Conservation (phyloP, 2,329 filamentous ascomycete species). For the Colletotrichum tropicicola region DNA sequence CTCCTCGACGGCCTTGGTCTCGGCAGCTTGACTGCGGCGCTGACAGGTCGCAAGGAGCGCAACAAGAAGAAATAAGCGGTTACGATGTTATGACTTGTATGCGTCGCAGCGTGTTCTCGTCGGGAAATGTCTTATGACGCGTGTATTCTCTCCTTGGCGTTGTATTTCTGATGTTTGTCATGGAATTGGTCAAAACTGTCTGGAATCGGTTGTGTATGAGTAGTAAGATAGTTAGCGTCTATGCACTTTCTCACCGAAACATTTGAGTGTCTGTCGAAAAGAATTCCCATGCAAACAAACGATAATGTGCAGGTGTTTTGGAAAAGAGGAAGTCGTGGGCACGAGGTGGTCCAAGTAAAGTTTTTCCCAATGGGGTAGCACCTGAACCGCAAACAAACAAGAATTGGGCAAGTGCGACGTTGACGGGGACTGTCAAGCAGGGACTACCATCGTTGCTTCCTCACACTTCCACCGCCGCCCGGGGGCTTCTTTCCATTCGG, state of each 20-base stretch:
- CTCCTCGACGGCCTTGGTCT: slow-evolving; percentile 79
- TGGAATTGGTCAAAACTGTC: slow-evolving; percentile 4
- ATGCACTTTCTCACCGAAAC: neutral
- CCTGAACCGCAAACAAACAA: slow-evolving; percentile 19
- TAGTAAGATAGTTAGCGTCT: slow-evolving; percentile 6
- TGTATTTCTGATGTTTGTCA: neutral
- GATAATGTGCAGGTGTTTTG: neutral
- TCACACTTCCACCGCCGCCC: neutral
- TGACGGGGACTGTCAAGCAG: slow-evolving; percentile 10
- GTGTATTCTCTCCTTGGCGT: neutral
- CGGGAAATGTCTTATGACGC: neutral
- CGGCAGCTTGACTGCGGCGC: slow-evolving; percentile 50
- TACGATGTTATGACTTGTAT: neutral
- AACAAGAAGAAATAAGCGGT: slow-evolving; percentile 45
- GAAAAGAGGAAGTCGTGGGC: neutral
- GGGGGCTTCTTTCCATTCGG: neutral
- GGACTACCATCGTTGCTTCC: slow-evolving; percentile 8
- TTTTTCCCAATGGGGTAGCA: neutral
- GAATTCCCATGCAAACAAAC: neutral
- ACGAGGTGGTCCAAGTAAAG: neutral
- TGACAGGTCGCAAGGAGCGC: slow-evolving; percentile 49
- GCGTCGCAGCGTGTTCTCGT: too few species aligned
- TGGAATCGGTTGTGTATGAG: slow-evolving; percentile 13
- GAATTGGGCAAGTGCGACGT: slow-evolving; percentile 18
- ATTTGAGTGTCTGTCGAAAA: neutral